Percentiles rank a stretch among this genome's conserved stretches.
Evolutionary conservation across 176 grass and related monocot species (phyloP).

Genomic region (Raddia distichophylla): DNA sequence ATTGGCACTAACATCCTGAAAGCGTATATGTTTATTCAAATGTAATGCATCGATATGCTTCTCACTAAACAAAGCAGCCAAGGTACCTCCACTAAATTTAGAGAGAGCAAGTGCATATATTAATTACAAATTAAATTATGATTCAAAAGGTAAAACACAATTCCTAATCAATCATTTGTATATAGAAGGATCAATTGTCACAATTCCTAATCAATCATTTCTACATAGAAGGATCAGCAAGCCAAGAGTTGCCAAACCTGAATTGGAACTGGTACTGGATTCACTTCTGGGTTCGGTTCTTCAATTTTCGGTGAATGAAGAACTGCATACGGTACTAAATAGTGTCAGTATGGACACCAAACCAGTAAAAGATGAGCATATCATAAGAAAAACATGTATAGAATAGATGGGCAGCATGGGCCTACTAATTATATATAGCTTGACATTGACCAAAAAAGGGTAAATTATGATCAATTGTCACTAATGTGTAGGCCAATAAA

Average conservation of each 20-base stretch:
- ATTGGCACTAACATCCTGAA: slow-evolving; percentile 40
- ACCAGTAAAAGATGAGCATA: slow-evolving; percentile 18
- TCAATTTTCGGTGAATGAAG: slow-evolving; percentile 49
- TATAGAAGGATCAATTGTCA: not conserved
- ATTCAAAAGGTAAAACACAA: not conserved
- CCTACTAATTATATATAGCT: slow-evolving; percentile 29
- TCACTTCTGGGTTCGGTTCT: slow-evolving; percentile 44
- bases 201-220: not conserved
- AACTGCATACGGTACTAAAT: slow-evolving; percentile 59
- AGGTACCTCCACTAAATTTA: slow-evolving; percentile 23
- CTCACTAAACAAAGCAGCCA: not conserved
- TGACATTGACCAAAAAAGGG: slow-evolving; percentile 11
- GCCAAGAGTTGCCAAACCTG: slow-evolving; percentile 54
- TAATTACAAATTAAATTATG: slow-evolving; percentile 23
- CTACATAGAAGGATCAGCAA: not conserved
- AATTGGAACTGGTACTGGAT: slow-evolving; percentile 41
- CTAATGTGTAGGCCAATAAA: slow-evolving; percentile 16
- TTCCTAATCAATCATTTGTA: not conserved
- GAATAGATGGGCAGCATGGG: not conserved
- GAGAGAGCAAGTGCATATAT: slow-evolving; percentile 3
- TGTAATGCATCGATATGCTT: slow-evolving; percentile 25
- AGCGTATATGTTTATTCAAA: slow-evolving; percentile 28
- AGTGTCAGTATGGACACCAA: slow-evolving; percentile 16
- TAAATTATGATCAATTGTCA: slow-evolving; percentile 19
- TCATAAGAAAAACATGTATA: slow-evolving; percentile 17